Conservation (phyloP, 1,284 basidiomycete genomes). For the Tilletia caries region DNA sequence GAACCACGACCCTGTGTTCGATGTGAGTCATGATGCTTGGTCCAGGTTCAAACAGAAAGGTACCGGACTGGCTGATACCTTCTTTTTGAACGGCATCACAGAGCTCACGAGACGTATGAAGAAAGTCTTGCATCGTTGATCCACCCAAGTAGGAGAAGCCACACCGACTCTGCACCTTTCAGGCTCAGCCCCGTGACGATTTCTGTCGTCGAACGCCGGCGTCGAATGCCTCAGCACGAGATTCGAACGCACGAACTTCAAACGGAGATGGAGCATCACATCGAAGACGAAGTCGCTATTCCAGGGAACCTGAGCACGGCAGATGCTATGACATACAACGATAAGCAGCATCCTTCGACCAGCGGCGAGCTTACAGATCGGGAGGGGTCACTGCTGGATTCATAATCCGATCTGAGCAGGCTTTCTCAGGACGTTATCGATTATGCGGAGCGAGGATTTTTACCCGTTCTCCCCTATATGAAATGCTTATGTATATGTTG, state of each 20-base stretch:
- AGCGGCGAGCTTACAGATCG: no score
- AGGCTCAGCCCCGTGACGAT: not conserved
- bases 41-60: not conserved
- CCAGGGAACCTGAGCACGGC: no score
- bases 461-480: no score
- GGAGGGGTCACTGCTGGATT: no score
- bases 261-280: not conserved
- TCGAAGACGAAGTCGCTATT: not conserved
- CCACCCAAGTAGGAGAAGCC: not conserved
- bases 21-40: not conserved
- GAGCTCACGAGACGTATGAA: slow-evolving; percentile 4
- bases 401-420: no score
- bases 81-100: not conserved
- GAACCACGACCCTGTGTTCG: slow-evolving; percentile 2
- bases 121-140: not conserved
- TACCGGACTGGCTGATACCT: no score
- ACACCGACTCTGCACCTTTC: not conserved
- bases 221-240: not conserved
- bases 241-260: not conserved
- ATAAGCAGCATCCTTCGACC: no score
- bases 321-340: no score
- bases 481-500: no score
- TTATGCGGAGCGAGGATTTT: no score
- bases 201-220: not conserved
- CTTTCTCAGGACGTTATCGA: no score